Evolutionary conservation across 495 filamentous ascomycete genomes (phyloP), one percentile per base, ranked within the genome.

Genomic region (Aspergillus sparsus): DNA sequence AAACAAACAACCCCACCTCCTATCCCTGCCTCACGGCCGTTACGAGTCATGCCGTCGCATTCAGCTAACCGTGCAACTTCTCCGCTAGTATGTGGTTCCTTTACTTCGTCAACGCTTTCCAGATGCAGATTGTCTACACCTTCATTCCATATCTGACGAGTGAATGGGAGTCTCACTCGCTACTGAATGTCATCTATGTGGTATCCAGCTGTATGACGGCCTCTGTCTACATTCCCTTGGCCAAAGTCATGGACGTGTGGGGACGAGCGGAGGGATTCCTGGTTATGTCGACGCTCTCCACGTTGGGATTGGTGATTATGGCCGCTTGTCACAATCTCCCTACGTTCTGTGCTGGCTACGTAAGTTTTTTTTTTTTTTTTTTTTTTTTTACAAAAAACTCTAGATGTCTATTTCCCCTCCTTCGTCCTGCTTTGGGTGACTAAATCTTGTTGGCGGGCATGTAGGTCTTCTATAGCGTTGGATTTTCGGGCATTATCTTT

Each of bases 211-310:
- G 87, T 53, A 82, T 87, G 55, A 82, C 80, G 52, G 87, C 86
- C 56, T 74, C 87, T 16, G 70, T 77, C 44, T 86, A 83, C 57
- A 73, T 89, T 33, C 79, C 86, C 0, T 69, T 87, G 13, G 86
- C 85, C 46, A 88, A 89, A 68, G 72, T 89, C 49, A 71, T 89
- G 61, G 85, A 90, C 64, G 71, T 86, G 27, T 89, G 82, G 78
- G 87, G 85, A 55, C 66, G 83, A 68, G 57, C 81, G 63, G 66
- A 80, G 53, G 77, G 74, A 34, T 87, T 86, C 65, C 76, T 68
- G 8, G 33, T 81, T 50, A 73, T 75, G 72, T 64, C 74, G 0
- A n/a, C 64, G 10, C 63, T 73, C 41, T 63, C 69, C 2, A 75
- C 71, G 1, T 11, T 80, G 21, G 80, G 80, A 2, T 52, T 81